A percentile compares a stretch with the other conserved stretches of the same genome.
phyloP scores from a whole-genome alignment of 805 yeast species.

The Kurtzmaniella cleridarum region DNA sequence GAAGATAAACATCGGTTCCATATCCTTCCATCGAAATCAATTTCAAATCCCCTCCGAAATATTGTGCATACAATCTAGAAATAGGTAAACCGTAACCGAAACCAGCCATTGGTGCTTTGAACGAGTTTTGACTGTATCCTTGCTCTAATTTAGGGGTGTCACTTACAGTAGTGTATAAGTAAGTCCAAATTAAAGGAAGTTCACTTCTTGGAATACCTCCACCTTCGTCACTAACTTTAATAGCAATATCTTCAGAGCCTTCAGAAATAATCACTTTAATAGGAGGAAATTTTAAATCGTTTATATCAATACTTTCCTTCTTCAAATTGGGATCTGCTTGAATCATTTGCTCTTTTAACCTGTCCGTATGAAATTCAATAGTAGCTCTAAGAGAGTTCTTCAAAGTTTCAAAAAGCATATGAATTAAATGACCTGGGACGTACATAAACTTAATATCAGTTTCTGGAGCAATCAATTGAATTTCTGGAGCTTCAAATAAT shows the following conservation, averaged over 20 bases:
- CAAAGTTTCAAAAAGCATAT: constrained; percentile 83
- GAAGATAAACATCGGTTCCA: constrained; percentile 89
- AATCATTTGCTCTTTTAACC: constrained; percentile 33
- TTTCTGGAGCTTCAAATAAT: constrained; percentile 78
- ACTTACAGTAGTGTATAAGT: constrained; percentile 82
- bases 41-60: constrained; percentile 86
- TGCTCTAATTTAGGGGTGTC: constrained; percentile 62
- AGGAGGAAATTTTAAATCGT: constrained; percentile 73
- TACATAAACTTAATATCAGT: constrained; percentile 76
- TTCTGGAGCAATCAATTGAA: constrained; percentile 68
- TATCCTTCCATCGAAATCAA: constrained; percentile 90
- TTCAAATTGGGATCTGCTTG: constrained; percentile 37
- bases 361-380: constrained; percentile 68
- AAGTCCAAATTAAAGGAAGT: constrained; percentile 84
- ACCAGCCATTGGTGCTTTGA: constrained; percentile 91
- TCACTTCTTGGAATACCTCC: constrained; percentile 88
- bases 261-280: constrained; percentile 82
- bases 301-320: constrained; percentile 38
- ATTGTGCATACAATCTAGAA: constrained; percentile 78
- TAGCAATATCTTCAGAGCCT: constrained; percentile 86
- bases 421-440: constrained; percentile 89
- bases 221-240: constrained; percentile 88
- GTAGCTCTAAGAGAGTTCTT: constrained; percentile 87
- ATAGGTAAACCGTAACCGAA: constrained; percentile 90
- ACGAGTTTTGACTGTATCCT: constrained; percentile 54